These are phyloP conservation scores for Moricandia moricandioides DNA, from an alignment of 345 rosid species.

Conservation along the genomic window DNA sequence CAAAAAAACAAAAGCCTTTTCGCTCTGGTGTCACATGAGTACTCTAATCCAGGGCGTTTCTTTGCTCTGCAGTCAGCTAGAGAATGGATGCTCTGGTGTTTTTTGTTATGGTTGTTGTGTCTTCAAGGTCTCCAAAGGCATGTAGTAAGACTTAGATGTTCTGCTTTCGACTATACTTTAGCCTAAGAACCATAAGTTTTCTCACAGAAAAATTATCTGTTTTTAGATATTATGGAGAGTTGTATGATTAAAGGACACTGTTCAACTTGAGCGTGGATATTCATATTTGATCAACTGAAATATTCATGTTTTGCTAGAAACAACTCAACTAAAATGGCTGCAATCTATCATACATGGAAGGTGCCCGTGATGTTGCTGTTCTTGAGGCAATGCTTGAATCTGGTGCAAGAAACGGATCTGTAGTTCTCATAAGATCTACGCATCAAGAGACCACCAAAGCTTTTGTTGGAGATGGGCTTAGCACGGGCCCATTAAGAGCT, in stretches of 20 bases:
- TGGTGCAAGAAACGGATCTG: conserved; percentile 58
- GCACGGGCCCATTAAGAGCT: too few species aligned
- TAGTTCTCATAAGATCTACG: conserved; percentile 63
- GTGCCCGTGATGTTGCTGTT: conserved; percentile 85
- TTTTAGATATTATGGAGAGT: too few species aligned
- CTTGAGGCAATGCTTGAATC: conserved; percentile 94
- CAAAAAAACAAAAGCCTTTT: too few species aligned
- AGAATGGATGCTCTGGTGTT: conserved; percentile 90
- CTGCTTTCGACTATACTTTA: background rate
- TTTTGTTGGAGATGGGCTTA: conserved; percentile 19
- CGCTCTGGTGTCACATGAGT: too few species aligned
- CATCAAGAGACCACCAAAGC: background rate
- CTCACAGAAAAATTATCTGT: too few species aligned
- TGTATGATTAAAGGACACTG: too few species aligned
- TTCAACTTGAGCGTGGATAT: too few species aligned
- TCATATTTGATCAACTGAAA: too few species aligned
- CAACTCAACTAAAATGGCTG: too few species aligned
- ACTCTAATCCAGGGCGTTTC: conserved; percentile 21
- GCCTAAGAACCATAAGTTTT: background rate
- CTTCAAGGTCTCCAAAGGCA: conserved; percentile 89
- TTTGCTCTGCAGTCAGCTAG: conserved; percentile 65
- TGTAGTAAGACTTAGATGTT: conserved; percentile 34
- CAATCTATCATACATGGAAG: conserved; percentile 55
- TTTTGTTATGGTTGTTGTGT: conserved; percentile 87
- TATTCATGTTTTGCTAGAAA: too few species aligned